These are phyloP conservation scores for Rossbeevera mucosa DNA, from an alignment of 768 basidiomycete genomes.

Conservation along the genomic window DNA sequence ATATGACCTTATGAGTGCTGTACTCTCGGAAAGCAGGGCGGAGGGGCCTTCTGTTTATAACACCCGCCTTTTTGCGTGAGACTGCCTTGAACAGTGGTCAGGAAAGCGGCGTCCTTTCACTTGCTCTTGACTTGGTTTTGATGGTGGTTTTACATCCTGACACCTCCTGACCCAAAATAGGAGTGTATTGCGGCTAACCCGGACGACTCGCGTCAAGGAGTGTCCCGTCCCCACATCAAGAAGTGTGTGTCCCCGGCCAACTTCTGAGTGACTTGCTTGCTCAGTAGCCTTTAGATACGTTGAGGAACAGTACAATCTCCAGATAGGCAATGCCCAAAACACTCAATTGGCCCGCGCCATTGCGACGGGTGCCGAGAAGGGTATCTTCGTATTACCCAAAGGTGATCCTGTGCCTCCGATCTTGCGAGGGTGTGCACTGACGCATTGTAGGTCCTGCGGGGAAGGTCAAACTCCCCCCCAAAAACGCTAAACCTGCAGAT, in stretches of 20 bases:
- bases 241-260: constrained; percentile 51
- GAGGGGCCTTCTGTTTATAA: constrained; percentile 27
- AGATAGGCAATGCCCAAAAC: constrained; percentile 73
- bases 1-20: constrained; percentile 6
- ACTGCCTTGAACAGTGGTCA: constrained; percentile 10
- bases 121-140: constrained; percentile 9
- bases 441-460: constrained; percentile 39
- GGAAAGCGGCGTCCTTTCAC: background rate
- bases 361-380: constrained; percentile 74
- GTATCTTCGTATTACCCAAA: constrained; percentile 83
- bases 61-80: constrained; percentile 7
- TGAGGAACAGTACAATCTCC: constrained; percentile 76
- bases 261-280: constrained; percentile 10
- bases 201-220: constrained; percentile 77
- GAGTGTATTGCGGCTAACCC: constrained; percentile 74
- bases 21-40: constrained; percentile 37
- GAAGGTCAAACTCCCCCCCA: constrained; percentile 67
- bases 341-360: constrained; percentile 80
- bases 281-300: constrained; percentile 56
- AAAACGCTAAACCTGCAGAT: constrained; percentile 45
- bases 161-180: constrained; percentile 38
- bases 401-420: constrained; percentile 40
- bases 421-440: constrained; percentile 2
- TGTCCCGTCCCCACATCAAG: constrained; percentile 90
- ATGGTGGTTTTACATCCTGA: constrained; percentile 18